Base-by-base conservation (phyloP, 2,329 filamentous ascomycete species). In the Colletotrichum sublineola region DNA sequence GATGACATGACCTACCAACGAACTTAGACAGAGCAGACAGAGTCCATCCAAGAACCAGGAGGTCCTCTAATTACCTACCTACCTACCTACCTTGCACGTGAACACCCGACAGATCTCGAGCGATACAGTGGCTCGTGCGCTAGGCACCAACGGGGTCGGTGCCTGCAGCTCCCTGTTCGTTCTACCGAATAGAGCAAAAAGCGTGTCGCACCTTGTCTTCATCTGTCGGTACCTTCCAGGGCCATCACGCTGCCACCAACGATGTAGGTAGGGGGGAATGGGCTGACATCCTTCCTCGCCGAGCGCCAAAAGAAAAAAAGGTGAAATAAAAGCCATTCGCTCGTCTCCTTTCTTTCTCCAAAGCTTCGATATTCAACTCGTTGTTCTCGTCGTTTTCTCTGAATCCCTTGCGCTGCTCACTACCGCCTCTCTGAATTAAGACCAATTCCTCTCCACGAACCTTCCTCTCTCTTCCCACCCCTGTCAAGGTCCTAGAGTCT, bases 71-170 rank as follows among this genome's bases (percentile, higher is more conserved):
- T 11, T 4, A 29, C 14, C 24, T 20, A 12, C 56, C 12, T 42
- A 42, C 40, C 12, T 9, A 44, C 8, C 14, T 12, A 1, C 18
- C 20, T 12, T 15, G 24, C 73, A 71, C 71, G 71, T 73, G 24
- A 74, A 67, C 53, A 40, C 67, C 66, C 48, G 70, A 64, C 15
- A 31, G 38, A 24, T 15, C 44, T 56, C 18, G 29, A 44, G 29
- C 3, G 48, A 61, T 20, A 14, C 31, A 48, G 36, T 52, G 68
- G 71, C 63, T 71, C 73, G 73, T 74, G 73, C 63, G 62, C 58
- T 53, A 74, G 73, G 73, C 73, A 74, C 63, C 73, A 74, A 52
- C 67, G 71, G 55, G 62, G 57, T 44, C 42, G 52, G 57, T 67
- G 66, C 67, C 73, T 68, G 63, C 62, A 52, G 46, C 63, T 40